A percentile compares a stretch with the other conserved stretches of the same genome.
phyloP scores from a whole-genome alignment of 2,329 filamentous ascomycete species.

The Xylariaceae sp. region DNA sequence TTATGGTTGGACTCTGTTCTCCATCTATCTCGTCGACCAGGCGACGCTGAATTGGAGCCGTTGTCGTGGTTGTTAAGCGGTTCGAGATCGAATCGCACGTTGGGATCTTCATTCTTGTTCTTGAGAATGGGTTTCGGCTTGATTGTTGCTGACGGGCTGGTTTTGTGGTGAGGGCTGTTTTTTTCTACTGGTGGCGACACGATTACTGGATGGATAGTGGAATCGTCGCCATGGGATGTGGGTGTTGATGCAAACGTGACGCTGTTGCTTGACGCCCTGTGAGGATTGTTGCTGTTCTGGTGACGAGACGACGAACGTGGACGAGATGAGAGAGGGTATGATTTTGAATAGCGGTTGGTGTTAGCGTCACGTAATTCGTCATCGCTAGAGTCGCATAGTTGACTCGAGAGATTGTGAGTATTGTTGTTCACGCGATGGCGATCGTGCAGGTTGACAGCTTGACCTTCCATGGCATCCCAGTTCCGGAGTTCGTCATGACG shows the following conservation, averaged over 20 bases:
- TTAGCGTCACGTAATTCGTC: slow-evolving; percentile 12
- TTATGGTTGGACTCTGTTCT: neutral
- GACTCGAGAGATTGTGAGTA: slow-evolving; percentile 22
- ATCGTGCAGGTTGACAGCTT: slow-evolving; percentile 17
- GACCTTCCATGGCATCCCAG: slow-evolving; percentile 27
- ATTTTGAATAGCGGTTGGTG: slow-evolving; percentile 19
- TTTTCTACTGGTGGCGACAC: slow-evolving; percentile 32
- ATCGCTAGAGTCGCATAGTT: slow-evolving; percentile 29
- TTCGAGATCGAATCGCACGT: slow-evolving; percentile 48
- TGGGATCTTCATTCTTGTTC: slow-evolving; percentile 51
- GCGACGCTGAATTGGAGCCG: slow-evolving; percentile 36
- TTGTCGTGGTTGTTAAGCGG: slow-evolving; percentile 30
- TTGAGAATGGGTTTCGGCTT: slow-evolving; percentile 56
- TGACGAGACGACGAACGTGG: slow-evolving; percentile 16
- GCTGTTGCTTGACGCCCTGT: neutral
- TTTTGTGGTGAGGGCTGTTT: slow-evolving; percentile 16
- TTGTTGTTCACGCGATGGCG: slow-evolving; percentile 25
- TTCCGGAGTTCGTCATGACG: slow-evolving; percentile 32
- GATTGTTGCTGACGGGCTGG: slow-evolving; percentile 34
- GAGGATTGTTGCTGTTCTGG: slow-evolving; percentile 12
- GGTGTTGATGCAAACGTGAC: neutral
- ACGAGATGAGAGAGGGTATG: slow-evolving; percentile 21
- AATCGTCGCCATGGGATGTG: slow-evolving; percentile 17
- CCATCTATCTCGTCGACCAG: slow-evolving; percentile 23
- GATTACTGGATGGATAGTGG: slow-evolving; percentile 37